These are phyloP conservation scores for Trichosporon coremiiforme DNA, from an alignment of 1,284 basidiomycete genomes.

Conservation along the genomic window DNA sequence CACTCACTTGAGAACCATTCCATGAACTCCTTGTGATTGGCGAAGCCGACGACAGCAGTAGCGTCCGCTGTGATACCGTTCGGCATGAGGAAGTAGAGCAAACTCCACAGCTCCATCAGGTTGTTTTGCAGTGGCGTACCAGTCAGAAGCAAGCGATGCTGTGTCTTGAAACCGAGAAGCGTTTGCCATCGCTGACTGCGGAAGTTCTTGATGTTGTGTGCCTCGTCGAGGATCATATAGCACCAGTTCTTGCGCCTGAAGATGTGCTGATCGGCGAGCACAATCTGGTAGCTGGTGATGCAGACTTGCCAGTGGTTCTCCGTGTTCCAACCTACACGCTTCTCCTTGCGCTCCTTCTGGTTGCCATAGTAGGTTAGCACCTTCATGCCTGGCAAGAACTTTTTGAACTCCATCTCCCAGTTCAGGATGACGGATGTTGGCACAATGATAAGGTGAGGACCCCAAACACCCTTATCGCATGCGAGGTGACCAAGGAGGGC, in stretches of 20 bases:
- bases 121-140: slow-evolving; percentile 97
- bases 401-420: slow-evolving; percentile 99
- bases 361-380: slow-evolving; percentile 89
- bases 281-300: slow-evolving; percentile 92
- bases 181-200: slow-evolving; percentile 94
- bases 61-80: slow-evolving; percentile 60
- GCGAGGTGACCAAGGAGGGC: slow-evolving; percentile 88
- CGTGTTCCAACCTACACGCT: slow-evolving; percentile 91
- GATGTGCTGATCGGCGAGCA: slow-evolving; percentile 87
- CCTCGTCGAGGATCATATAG: slow-evolving; percentile 95
- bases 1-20: slow-evolving; percentile 93
- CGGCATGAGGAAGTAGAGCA: slow-evolving; percentile 95
- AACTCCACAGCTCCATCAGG: slow-evolving; percentile 90
- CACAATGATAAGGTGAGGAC: slow-evolving; percentile 92
- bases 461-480: slow-evolving; percentile 93
- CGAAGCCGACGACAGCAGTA: slow-evolving; percentile 73
- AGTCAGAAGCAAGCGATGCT: slow-evolving; percentile 81
- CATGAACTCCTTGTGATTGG: slow-evolving; percentile 89
- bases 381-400: slow-evolving; percentile 92
- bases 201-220: slow-evolving; percentile 99
- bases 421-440: slow-evolving; percentile 94
- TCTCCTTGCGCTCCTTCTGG: slow-evolving; percentile 87
- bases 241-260: slow-evolving; percentile 96
- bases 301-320: slow-evolving; percentile 93
- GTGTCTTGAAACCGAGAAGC: slow-evolving; percentile 88